Percentiles rank a stretch among this genome's conserved stretches.
Conservation (phyloP, 805 yeast genomes). For the Metschnikowia shivogae region DNA sequence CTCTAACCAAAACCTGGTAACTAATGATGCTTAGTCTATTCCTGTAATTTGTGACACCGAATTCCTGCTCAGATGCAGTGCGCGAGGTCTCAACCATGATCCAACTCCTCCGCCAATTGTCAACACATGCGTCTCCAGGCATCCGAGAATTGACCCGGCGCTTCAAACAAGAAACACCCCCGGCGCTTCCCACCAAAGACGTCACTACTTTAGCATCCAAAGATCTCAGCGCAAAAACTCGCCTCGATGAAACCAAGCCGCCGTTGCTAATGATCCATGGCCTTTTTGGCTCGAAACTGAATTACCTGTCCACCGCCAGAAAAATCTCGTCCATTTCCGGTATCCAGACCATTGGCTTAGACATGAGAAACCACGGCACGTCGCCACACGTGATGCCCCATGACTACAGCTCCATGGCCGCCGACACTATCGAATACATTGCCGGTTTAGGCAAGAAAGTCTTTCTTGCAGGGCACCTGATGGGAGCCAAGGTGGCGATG, state of each 20-base stretch:
- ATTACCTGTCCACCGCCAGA: constrained; percentile 39
- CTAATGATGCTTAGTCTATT: neutral
- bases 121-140: neutral
- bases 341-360: constrained; percentile 40
- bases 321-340: constrained; percentile 27
- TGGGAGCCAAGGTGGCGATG: constrained; percentile 61
- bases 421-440: constrained; percentile 39
- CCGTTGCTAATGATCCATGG: constrained; percentile 53
- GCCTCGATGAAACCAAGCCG: constrained; percentile 11
- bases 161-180: neutral
- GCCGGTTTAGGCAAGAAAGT: constrained; percentile 17
- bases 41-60: no score
- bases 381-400: constrained; percentile 43
- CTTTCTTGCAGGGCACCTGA: constrained; percentile 48
- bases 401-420: constrained; percentile 41
- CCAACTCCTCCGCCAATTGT: neutral
- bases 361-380: constrained; percentile 55
- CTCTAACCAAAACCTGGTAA: neutral
- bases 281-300: constrained; percentile 46
- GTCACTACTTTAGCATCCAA: constrained; percentile 6
- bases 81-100: neutral
- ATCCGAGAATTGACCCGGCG: neutral
- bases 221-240: constrained; percentile 6
- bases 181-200: constrained; percentile 3
- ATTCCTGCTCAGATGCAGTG: neutral